A percentile compares a stretch with the other conserved stretches of the same genome.
These are phyloP conservation scores for Lasiosphaeria hispida DNA, from an alignment of 495 filamentous ascomycete genomes.

Conservation along the genomic window DNA sequence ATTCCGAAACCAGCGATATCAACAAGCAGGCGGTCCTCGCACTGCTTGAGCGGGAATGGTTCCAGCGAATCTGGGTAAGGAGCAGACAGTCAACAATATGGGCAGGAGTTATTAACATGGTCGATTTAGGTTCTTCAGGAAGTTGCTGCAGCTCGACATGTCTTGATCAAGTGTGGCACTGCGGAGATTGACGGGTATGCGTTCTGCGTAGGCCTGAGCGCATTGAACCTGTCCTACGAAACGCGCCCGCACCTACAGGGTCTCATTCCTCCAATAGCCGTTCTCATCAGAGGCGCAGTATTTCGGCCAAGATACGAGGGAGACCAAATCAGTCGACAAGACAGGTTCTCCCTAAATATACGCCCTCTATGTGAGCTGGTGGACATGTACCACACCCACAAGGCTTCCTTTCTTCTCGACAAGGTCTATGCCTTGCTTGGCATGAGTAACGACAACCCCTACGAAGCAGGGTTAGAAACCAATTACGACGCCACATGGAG, in stretches of 20 bases:
- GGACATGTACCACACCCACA: conserved; percentile 3
- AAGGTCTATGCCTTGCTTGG: conserved; percentile 40
- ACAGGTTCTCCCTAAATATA: conserved; percentile 23
- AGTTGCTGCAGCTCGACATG: conserved; percentile 13
- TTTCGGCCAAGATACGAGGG: conserved; percentile 19
- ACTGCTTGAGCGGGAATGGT: not conserved
- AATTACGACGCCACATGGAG: not conserved
- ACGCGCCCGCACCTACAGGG: conserved; percentile 4
- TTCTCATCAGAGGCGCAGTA: conserved; percentile 28
- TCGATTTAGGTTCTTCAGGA: conserved; percentile 8
- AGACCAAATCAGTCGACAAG: conserved; percentile 7
- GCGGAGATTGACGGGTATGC: conserved; percentile 11
- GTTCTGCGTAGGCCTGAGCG: conserved; percentile 6
- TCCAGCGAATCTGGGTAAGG: conserved; percentile 13
- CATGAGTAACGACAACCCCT: not conserved
- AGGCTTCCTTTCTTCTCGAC: conserved; percentile 31
- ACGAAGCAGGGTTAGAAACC: not conserved
- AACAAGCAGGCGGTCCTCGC: not conserved
- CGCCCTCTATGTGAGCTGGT: conserved; percentile 28
- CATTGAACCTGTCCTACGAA: not conserved
- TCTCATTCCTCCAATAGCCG: conserved; percentile 20
- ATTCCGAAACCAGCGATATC: no score
- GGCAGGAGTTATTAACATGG: not conserved
- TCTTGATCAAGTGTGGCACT: conserved; percentile 4
- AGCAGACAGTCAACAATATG: no score